phyloP scores from a whole-genome alignment of 225 moss, liverwort and hornwort genomes.

The Pseudisothecium myosuroides region DNA sequence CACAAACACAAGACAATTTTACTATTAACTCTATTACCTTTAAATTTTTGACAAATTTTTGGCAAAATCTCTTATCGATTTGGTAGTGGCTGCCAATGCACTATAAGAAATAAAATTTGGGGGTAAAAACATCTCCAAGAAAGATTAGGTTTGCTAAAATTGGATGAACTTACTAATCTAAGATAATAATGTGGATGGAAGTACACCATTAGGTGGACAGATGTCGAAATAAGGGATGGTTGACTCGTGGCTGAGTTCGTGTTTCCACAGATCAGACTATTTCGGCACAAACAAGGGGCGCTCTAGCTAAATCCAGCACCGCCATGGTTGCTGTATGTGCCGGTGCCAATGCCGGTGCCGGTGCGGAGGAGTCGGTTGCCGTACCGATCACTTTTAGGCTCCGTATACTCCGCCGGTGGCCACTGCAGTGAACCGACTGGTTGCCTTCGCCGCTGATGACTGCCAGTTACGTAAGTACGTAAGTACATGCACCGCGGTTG shows the following conservation, averaged over 20 bases:
- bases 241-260: not conserved
- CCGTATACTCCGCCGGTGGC: not conserved
- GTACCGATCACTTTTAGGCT: not conserved
- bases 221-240: not conserved
- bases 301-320: not conserved
- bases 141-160: not conserved
- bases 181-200: not conserved
- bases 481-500: not conserved
- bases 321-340: not conserved
- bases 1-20: too few relatives aligned
- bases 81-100: not conserved
- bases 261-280: not conserved
- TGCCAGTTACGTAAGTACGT: not conserved
- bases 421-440: not conserved
- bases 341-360: not conserved
- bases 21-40: too few relatives aligned
- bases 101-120: rapidly evolving
- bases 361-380: not conserved
- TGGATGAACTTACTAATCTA: not conserved
- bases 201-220: not conserved
- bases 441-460: not conserved
- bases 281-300: not conserved
- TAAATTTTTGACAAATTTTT: too few relatives aligned
- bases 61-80: not conserved
- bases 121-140: not conserved